Percentiles rank a stretch among this genome's conserved stretches.
These are phyloP conservation scores for Xylariaceae sp. DNA, from an alignment of 2,329 filamentous ascomycete genomes.

Conservation along the genomic window DNA sequence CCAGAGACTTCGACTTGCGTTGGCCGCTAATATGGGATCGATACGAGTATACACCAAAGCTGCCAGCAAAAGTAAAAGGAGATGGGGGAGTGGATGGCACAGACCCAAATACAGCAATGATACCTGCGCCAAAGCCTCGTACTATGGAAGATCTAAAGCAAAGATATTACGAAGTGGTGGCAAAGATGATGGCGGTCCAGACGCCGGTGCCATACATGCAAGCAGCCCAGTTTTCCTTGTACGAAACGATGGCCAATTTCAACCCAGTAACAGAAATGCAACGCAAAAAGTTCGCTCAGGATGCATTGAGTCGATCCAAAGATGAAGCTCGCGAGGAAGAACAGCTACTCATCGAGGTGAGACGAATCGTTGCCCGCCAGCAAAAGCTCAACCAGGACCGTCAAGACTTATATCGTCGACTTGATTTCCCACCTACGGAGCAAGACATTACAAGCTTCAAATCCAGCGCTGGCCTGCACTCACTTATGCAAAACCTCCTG, in stretches of 20 bases:
- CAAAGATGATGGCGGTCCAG: constrained; percentile 79
- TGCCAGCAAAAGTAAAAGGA: constrained; percentile 44
- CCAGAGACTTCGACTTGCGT: constrained; percentile 80
- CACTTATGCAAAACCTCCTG: constrained; percentile 82
- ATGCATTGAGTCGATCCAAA: constrained; percentile 77
- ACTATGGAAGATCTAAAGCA: constrained; percentile 90
- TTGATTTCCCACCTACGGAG: constrained; percentile 78
- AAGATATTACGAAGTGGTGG: constrained; percentile 86
- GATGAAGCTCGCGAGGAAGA: constrained; percentile 95
- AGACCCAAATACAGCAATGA: constrained; percentile 59
- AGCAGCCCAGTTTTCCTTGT: constrained; percentile 78
- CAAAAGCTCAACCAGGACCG: constrained; percentile 88
- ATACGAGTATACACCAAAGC: constrained; percentile 73
- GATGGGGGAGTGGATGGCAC: constrained; percentile 50
- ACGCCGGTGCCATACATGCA: constrained; percentile 89
- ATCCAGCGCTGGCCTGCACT: constrained; percentile 78
- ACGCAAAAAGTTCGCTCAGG: constrained; percentile 84
- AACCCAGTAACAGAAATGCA: constrained; percentile 78
- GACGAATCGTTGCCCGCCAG: constrained; percentile 86
- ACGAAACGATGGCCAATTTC: constrained; percentile 87
- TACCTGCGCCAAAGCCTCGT: constrained; percentile 61
- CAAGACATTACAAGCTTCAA: constrained; percentile 80
- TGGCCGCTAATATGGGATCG: constrained; percentile 94
- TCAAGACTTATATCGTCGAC: constrained; percentile 81
- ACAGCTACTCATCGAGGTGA: constrained; percentile 85